Percentiles rank a stretch among this genome's conserved stretches.
These are phyloP conservation scores for Eugenia klotzschiana DNA, from an alignment of 441 rosid species.

Conservation along the genomic window DNA sequence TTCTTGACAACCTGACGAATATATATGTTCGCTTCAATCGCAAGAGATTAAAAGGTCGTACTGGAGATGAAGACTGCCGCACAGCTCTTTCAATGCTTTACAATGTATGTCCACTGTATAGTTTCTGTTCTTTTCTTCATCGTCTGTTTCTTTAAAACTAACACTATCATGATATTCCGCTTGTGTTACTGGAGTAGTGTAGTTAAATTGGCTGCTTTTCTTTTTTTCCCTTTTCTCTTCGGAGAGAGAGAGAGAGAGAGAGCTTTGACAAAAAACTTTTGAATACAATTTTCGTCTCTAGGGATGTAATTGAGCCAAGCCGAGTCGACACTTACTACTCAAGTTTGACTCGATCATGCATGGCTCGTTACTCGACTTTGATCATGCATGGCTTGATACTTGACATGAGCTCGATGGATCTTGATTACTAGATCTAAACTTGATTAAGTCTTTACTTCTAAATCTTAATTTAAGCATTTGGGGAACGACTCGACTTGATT, in stretches of 20 bases:
- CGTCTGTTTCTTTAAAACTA: neutral
- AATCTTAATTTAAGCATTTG: neutral
- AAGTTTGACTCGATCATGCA: neutral
- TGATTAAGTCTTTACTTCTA: neutral
- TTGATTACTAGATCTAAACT: neutral
- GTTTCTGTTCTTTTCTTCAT: neutral
- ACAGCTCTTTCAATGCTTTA: conserved; percentile 86
- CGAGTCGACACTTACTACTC: neutral
- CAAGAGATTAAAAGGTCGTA: conserved; percentile 92
- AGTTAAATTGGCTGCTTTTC: neutral
- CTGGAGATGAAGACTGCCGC: conserved; percentile 78
- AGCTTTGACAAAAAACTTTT: neutral
- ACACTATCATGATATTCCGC: neutral
- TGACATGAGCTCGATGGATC: neutral
- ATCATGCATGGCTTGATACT: neutral
- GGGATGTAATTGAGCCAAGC: neutral
- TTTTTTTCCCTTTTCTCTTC: too few species aligned
- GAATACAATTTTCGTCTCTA: too few species aligned
- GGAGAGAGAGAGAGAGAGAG: neutral
- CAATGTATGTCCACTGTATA: conserved; percentile 35
- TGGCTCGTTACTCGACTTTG: too few species aligned
- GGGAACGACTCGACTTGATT: neutral
- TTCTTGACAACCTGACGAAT: conserved; percentile 91
- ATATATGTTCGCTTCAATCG: conserved; percentile 94
- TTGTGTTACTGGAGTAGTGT: neutral